Evolutionary conservation across 2,329 filamentous ascomycete genomes (phyloP).

Genomic region (Colletotrichum tofieldiae): DNA sequence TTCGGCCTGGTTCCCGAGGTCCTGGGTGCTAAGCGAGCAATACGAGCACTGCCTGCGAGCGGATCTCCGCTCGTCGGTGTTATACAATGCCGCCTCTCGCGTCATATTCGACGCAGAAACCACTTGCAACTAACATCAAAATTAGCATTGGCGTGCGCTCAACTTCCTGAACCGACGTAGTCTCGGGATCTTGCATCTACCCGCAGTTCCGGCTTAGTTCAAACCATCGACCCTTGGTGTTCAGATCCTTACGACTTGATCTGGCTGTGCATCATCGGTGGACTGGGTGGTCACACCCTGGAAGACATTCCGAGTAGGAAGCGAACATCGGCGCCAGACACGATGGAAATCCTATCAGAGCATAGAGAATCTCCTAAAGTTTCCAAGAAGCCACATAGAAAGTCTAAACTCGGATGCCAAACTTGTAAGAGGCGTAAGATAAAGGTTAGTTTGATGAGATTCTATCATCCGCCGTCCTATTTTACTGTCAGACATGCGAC

Average conservation of each 20-base stretch:
- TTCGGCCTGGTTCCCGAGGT: conserved; percentile 7
- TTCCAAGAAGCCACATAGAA: conserved; percentile 68
- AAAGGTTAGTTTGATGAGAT: conserved; percentile 50
- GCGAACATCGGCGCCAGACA: neutral
- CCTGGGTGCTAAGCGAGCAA: conserved; percentile 22
- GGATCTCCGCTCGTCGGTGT: conserved; percentile 3
- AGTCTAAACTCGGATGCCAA: conserved; percentile 67
- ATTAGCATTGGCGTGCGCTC: neutral
- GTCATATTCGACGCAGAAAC: neutral
- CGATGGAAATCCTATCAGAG: conserved; percentile 8
- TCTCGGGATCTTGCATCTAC: neutral
- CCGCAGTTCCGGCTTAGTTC: neutral
- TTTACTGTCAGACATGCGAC: neutral
- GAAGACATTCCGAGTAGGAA: neutral
- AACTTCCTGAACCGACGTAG: neutral
- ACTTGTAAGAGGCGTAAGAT: conserved; percentile 71
- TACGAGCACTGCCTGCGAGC: conserved; percentile 26
- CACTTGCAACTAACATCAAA: neutral
- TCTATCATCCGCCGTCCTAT: neutral
- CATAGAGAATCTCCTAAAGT: neutral
- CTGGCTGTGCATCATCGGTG: neutral
- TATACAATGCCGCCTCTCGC: conserved; percentile 3
- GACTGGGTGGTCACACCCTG: neutral
- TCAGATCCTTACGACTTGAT: neutral
- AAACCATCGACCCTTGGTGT: neutral